phyloP scores from a whole-genome alignment of 345 rosid genomes.

The Carallia pectinifolia region DNA sequence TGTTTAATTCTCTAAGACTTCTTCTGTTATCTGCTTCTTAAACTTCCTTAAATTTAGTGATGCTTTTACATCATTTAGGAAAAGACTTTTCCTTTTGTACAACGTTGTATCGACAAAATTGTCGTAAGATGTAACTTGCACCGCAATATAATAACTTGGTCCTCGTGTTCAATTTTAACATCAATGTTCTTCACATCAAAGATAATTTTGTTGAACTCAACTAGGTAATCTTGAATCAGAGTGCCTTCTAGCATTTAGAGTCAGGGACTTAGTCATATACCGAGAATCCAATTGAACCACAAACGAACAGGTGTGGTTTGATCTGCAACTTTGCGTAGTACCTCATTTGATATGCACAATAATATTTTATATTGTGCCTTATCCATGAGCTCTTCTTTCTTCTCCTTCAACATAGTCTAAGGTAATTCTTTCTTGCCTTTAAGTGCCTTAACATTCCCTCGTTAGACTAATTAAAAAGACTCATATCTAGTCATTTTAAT shows the following conservation, averaged over 20 bases:
- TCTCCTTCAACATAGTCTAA: not conserved
- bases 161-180: not conserved
- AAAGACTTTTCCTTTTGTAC: not conserved
- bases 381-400: not conserved
- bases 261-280: not conserved
- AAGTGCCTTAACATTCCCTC: not conserved
- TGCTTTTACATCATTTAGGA: not conserved
- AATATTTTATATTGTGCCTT: not conserved
- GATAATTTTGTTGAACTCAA: not conserved
- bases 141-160: not conserved
- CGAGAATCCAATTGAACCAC: not conserved
- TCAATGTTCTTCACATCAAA: not conserved
- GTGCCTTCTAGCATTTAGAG: not conserved
- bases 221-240: not conserved
- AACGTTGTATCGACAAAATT: not conserved
- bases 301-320: not conserved
- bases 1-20: not conserved
- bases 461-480: not conserved
- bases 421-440: not conserved
- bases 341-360: not conserved
- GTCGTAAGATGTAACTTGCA: not conserved
- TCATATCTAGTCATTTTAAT: not conserved
- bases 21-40: not conserved
- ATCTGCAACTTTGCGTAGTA: not conserved
- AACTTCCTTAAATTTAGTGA: not conserved